phyloP scores from a whole-genome alignment of 371 early-diverging fungal species.

The Lichtheimia corymbifera region DNA sequence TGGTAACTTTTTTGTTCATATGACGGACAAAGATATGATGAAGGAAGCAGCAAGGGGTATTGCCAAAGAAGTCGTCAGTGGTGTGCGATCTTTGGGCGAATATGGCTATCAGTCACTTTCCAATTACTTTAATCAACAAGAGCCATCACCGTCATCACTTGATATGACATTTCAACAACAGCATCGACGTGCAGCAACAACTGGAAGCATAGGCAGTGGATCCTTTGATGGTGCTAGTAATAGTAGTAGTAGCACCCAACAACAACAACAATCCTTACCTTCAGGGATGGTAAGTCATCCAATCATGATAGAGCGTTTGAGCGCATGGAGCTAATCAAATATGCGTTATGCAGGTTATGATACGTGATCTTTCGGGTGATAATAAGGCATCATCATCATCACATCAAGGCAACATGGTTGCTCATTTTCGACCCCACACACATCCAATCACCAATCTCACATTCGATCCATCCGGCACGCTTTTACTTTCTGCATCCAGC shows the following conservation, averaged over 20 bases:
- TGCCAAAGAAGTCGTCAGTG: conserved; percentile 71
- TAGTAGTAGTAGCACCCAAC: not conserved
- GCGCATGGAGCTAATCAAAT: not conserved
- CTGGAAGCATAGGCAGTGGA: not conserved
- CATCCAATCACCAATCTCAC: conserved; percentile 65
- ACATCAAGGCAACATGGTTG: conserved; percentile 29
- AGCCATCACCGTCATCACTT: not conserved
- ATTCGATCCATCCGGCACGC: conserved; percentile 67
- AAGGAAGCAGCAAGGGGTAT: conserved; percentile 64
- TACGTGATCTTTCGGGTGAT: conserved; percentile 38
- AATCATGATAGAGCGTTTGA: too few relatives aligned
- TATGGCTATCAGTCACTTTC: conserved; percentile 49
- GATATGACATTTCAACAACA: too few relatives aligned
- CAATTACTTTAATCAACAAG: conserved; percentile 36
- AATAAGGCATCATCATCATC: not conserved
- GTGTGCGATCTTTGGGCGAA: conserved; percentile 66
- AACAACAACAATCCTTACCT: conserved; percentile 6
- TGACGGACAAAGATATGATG: conserved; percentile 46
- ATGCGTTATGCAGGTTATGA: conserved; percentile 42
- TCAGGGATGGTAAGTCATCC: conserved; percentile 35
- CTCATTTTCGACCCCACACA: conserved; percentile 75
- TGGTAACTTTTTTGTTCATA: conserved; percentile 20
- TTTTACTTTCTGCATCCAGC: conserved; percentile 70
- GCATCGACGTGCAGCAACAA: not conserved
- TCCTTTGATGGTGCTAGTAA: too few relatives aligned